A percentile compares a stretch with the other conserved stretches of the same genome.
phyloP scores from a whole-genome alignment of 176 grass and related monocot species.

The Eragrostis curvula region DNA sequence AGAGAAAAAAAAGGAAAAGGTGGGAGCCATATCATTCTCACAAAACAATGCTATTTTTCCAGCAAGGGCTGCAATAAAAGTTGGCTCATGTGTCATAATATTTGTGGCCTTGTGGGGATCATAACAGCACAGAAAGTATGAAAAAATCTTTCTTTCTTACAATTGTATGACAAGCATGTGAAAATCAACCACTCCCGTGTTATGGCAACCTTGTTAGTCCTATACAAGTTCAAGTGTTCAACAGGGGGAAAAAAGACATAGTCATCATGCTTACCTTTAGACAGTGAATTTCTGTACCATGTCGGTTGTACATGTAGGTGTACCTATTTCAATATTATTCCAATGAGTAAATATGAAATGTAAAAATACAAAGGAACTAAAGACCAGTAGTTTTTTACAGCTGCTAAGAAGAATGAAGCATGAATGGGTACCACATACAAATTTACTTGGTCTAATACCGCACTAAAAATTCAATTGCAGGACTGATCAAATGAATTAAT shows the following conservation, averaged over 20 bases:
- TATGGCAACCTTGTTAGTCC: no score
- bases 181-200: conserved; percentile 14
- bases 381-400: background rate
- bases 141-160: background rate
- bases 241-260: background rate
- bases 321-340: conserved; percentile 68
- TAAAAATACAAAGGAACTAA: conserved; percentile 5
- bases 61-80: background rate
- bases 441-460: background rate
- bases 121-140: background rate
- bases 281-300: conserved; percentile 95
- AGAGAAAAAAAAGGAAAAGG: no score
- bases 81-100: background rate
- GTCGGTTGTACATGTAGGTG: conserved; percentile 78
- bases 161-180: conserved; percentile 1
- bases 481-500: no score
- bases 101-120: background rate
- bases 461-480: background rate
- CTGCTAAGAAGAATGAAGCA: background rate
- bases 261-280: conserved; percentile 66
- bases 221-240: no score
- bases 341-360: conserved; percentile 17
- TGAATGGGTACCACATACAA: background rate
- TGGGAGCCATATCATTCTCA: background rate
- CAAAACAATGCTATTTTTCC: background rate